Conservation (phyloP, 179 eudicot genomes). For the Beta macrorhiza region DNA sequence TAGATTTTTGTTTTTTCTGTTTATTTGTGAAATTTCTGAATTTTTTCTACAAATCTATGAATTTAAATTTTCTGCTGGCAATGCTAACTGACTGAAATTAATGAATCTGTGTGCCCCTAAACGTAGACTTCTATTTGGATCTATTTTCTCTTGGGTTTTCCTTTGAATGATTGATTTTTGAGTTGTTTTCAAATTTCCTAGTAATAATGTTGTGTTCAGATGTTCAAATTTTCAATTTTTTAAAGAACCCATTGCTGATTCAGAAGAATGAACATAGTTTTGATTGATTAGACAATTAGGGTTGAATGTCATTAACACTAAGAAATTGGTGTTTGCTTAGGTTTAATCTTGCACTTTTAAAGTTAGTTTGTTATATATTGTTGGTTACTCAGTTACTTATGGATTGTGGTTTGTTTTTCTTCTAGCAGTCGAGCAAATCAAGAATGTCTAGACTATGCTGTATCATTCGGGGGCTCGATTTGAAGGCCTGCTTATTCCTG, state of each 20-base stretch:
- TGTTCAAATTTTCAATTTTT: too few species aligned
- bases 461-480: conserved; percentile 40
- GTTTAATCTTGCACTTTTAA: neutral
- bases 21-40: neutral
- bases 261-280: neutral
- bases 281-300: neutral
- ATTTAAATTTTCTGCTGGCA: neutral
- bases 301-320: neutral
- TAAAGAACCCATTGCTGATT: neutral
- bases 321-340: neutral
- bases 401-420: neutral
- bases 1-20: neutral
- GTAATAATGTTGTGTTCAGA: too few species aligned
- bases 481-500: conserved; percentile 38
- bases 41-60: neutral
- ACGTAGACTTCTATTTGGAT: neutral
- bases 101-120: neutral
- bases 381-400: conserved; percentile 1
- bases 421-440: conserved; percentile 45
- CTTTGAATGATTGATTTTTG: neutral
- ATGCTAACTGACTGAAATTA: neutral
- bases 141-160: neutral
- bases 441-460: conserved; percentile 43
- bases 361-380: neutral
- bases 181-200: neutral